Evolutionary conservation across 2,329 filamentous ascomycete genomes (phyloP).

Genomic region (Colletotrichum scovillei): DNA sequence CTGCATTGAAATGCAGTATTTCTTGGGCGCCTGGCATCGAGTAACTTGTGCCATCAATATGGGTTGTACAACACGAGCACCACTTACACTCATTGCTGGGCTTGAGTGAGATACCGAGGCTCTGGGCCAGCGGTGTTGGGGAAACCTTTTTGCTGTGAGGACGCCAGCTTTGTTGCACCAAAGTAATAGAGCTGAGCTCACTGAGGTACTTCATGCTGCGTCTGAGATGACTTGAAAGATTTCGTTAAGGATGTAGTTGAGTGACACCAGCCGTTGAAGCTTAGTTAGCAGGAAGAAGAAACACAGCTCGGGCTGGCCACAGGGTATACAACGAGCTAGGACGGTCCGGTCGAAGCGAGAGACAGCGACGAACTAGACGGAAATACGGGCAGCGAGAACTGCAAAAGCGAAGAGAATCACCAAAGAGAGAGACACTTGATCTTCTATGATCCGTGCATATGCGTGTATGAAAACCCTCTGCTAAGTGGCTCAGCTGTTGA

Average conservation of each 20-base stretch:
- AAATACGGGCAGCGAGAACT: not conserved
- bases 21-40: not conserved
- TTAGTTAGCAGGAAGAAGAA: not conserved
- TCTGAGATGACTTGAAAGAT: too few relatives aligned
- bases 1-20: not conserved
- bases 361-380: constrained; percentile 15
- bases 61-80: not conserved
- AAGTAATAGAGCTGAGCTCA: not conserved
- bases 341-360: constrained; percentile 3
- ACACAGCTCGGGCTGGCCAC: not conserved
- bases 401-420: not conserved
- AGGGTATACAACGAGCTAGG: constrained; percentile 6
- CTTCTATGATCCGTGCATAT: constrained; percentile 17
- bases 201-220: not conserved
- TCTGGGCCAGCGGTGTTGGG: constrained; percentile 9
- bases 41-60: not conserved
- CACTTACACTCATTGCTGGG: not conserved
- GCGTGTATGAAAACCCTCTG: not conserved
- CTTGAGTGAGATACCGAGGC: not conserved
- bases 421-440: not conserved
- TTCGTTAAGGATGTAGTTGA: not conserved
- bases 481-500: not conserved
- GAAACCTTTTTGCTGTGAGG: not conserved
- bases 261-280: not conserved
- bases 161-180: not conserved